Base-by-base conservation (phyloP, 2,329 filamentous ascomycete species). In the Xylariomycetidae sp. region DNA sequence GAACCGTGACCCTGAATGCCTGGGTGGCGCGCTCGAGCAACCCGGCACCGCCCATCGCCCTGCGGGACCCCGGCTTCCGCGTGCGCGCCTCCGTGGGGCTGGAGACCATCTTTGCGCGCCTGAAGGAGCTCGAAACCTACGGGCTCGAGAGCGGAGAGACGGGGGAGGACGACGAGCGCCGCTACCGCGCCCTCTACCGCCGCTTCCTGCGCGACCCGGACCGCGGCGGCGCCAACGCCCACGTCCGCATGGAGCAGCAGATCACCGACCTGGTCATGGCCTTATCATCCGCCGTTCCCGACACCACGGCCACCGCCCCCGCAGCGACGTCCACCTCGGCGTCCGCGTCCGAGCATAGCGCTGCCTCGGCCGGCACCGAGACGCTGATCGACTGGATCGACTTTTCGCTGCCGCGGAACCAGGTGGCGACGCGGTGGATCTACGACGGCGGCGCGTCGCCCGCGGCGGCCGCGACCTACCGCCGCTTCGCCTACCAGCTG, bases 341-440 rank as follows among this genome's bases (percentile, higher is more conserved):
- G n/a, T n/a, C n/a, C n/a, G n/a, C n/a, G n/a, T n/a, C n/a, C n/a
- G n/a, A n/a, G n/a, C n/a, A n/a, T n/a, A n/a, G n/a, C n/a, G n/a
- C n/a, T n/a, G n/a, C n/a, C n/a, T n/a, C n/a, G n/a, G n/a, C n/a
- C n/a, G n/a, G n/a, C n/a, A n/a, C n/a, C n/a, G n/a, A n/a, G n/a
- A n/a, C n/a, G n/a, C n/a, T n/a, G n/a, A n/a, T n/a, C n/a, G 70
- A 76, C 37, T 87, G 83, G 83, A 78, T 82, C 43, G 82, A 88
- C 56, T 85, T 86, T 47, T 82, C 79, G 18, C 65, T 69, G 22
- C 72, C 73, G 4, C 74, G 74, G 49, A 85, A 86, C 48, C 83
- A 88, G 49, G 78, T 86, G 15, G 75, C 81, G 16, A 83, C 83
- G 3, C 76, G 79, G 34, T 86, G 82, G 57, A 82, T 87, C 39